Conservation (phyloP, 352 stramenopile genomes). For the Vaucheria bursata region DNA sequence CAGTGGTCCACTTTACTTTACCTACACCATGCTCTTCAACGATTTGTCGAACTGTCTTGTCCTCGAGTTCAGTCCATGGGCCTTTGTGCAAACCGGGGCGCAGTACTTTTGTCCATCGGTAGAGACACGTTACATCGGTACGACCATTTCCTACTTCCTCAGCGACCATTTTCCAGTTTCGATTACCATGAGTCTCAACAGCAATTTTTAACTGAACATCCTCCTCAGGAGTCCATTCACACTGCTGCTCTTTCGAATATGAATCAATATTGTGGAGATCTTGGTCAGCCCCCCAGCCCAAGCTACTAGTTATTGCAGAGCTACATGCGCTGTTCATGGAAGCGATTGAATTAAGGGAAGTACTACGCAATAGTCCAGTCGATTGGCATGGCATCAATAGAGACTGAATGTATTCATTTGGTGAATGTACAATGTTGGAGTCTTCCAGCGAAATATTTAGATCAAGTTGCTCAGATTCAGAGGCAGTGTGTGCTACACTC, state of each 20-base stretch:
- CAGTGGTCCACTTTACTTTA: conserved; percentile 78
- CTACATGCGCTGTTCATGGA: too few species aligned
- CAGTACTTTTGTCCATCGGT: conserved; percentile 58
- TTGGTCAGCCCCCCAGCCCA: too few species aligned
- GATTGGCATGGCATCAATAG: too few species aligned
- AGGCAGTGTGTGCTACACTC: too few species aligned
- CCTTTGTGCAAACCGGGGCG: conserved; percentile 83
- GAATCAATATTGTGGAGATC: too few species aligned
- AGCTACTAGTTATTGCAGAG: too few species aligned
- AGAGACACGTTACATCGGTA: conserved; percentile 56
- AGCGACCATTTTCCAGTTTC: conserved; percentile 88
- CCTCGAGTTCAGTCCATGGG: conserved; percentile 86
- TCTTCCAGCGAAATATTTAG: too few species aligned
- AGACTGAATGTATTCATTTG: too few species aligned
- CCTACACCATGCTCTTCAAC: conserved; percentile 45
- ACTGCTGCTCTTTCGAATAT: neutral
- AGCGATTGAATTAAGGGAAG: too few species aligned
- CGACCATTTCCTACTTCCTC: conserved; percentile 66
- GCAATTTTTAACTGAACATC: conserved; percentile 53
- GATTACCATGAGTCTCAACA: conserved; percentile 75
- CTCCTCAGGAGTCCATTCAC: conserved; percentile 5
- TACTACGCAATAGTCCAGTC: too few species aligned
- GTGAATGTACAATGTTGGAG: too few species aligned
- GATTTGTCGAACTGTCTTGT: conserved; percentile 64
- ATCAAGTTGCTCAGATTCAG: too few species aligned